Conservation (phyloP, 2,329 filamentous ascomycete species). For the Ophiostoma quercus region DNA sequence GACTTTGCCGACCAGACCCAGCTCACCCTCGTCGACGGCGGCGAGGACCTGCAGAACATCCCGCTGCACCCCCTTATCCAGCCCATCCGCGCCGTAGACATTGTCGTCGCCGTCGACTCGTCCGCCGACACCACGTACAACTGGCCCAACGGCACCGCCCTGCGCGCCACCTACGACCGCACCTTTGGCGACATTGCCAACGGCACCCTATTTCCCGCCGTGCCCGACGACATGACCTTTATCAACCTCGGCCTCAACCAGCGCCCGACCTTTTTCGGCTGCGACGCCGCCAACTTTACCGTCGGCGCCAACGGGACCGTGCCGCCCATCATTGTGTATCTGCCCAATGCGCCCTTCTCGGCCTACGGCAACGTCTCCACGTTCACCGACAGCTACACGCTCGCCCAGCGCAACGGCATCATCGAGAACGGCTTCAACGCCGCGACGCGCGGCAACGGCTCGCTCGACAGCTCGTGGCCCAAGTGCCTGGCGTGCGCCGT, state of each 20-base stretch:
- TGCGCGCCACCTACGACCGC: constrained; percentile 54
- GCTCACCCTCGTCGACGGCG: constrained; percentile 48
- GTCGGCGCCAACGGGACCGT: constrained; percentile 23
- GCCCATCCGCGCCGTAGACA: constrained; percentile 49
- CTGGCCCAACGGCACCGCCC: constrained; percentile 58
- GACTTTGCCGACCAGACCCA: constrained; percentile 35
- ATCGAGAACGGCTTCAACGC: constrained; percentile 82
- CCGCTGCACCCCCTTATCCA: constrained; percentile 50
- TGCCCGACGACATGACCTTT: constrained; percentile 54
- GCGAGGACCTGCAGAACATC: constrained; percentile 46
- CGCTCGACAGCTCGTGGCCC: constrained; percentile 68
- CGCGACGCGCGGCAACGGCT: constrained; percentile 77
- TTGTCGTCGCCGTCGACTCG: constrained; percentile 61
- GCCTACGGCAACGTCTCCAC: constrained; percentile 74
- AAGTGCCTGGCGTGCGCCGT: constrained; percentile 85
- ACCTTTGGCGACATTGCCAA: constrained; percentile 45
- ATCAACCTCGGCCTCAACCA: constrained; percentile 54
- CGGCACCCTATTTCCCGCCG: constrained; percentile 52
- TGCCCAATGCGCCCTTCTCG: constrained; percentile 80
- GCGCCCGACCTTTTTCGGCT: constrained; percentile 60
- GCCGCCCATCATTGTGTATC: constrained; percentile 50
- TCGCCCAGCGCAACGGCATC: constrained; percentile 66
- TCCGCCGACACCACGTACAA: constrained; percentile 53
- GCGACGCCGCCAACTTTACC: constrained; percentile 40
- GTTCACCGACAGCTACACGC: constrained; percentile 59